These are phyloP conservation scores for Drechmeria coniospora DNA, from an alignment of 2,329 filamentous ascomycete genomes.

Conservation along the genomic window DNA sequence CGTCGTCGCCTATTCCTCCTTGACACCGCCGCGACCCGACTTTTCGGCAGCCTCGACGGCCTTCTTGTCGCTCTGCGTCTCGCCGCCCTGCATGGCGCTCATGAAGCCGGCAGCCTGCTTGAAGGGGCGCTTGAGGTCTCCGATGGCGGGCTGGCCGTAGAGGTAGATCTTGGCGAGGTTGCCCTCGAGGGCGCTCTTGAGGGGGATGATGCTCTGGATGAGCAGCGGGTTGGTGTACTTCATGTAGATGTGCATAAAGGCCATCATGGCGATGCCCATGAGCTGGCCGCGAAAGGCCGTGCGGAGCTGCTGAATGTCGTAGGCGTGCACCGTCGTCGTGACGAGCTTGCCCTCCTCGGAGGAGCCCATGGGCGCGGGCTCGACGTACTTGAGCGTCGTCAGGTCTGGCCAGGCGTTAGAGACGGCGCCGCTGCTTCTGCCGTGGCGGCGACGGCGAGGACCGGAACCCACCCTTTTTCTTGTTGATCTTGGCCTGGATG, in stretches of 20 bases:
- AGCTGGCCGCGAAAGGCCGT: constrained; percentile 75
- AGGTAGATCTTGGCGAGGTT: constrained; percentile 95
- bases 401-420: no score
- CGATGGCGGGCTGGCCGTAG: constrained; percentile 69
- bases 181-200: constrained; percentile 89
- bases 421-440: no score
- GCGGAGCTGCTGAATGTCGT: constrained; percentile 78
- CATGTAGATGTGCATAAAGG: constrained; percentile 96
- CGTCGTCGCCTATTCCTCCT: constrained; percentile 45
- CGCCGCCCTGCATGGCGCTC: constrained; percentile 55
- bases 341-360: constrained; percentile 90
- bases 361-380: constrained; percentile 84
- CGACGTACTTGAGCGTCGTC: constrained; percentile 96
- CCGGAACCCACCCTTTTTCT: constrained; percentile 71
- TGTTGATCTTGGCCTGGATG: constrained; percentile 72
- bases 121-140: constrained; percentile 91
- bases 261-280: constrained; percentile 98
- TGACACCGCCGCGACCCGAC: constrained; percentile 52
- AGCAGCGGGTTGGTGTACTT: constrained; percentile 98
- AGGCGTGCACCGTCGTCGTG: constrained; percentile 90
- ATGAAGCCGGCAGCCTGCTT: constrained; percentile 75
- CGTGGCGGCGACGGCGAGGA: not conserved
- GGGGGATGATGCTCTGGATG: constrained; percentile 95
- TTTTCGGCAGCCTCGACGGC: constrained; percentile 68
- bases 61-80: constrained; percentile 85